Base-by-base conservation (phyloP, 2,329 filamentous ascomycete genomes). In the Alternaria metachromatica region DNA sequence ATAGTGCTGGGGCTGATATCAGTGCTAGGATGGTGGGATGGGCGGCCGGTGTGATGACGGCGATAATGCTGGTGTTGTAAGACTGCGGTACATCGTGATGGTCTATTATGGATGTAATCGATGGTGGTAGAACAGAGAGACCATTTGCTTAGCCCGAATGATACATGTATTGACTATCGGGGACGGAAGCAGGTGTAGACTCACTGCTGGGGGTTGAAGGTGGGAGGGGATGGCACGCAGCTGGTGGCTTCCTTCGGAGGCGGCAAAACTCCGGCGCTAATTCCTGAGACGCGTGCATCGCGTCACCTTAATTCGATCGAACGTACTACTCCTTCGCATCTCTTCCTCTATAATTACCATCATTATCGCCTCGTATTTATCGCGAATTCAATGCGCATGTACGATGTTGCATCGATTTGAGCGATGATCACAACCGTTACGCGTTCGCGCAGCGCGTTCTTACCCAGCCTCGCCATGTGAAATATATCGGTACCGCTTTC, bases 1-100 rank as follows among this genome's bases (percentile, higher is more conserved):
- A 55, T 33, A 44, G 15, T 55, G 33, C 51, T 13, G 51, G 51
- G 51, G 51, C 20, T 44, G 51, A 44, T 44, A 28, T 55, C 23
- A 55, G 51, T 55, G 51, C 33, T 44, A 44, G 51, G 33, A 55
- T 55, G 51, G 51, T 55, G 51, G 51, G 21, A 55, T 55, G 51
- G 51, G 20, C 51, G 51, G 21, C 51, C 41, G 23, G 51, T 28
- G 33, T 55, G 21, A 33, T 44, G 33, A 55, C 33, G 23, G 51
- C n/a, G 21, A 37, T 55, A 15, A 55, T 55, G 51, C 51, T 55
- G 18, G 9, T 55, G 51, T 55, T 44, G 33, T 55, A 55, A 55
- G 51, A 44, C 33, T 25, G 33, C 51, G 37, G 15, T 43, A 43
- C 21, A 55, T 55, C 12, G 51, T 55, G 30, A 43, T 55, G 30